Percentiles rank a stretch among this genome's conserved stretches.
phyloP scores from a whole-genome alignment of 257 asterid species.

The Osmanthus fragrans region DNA sequence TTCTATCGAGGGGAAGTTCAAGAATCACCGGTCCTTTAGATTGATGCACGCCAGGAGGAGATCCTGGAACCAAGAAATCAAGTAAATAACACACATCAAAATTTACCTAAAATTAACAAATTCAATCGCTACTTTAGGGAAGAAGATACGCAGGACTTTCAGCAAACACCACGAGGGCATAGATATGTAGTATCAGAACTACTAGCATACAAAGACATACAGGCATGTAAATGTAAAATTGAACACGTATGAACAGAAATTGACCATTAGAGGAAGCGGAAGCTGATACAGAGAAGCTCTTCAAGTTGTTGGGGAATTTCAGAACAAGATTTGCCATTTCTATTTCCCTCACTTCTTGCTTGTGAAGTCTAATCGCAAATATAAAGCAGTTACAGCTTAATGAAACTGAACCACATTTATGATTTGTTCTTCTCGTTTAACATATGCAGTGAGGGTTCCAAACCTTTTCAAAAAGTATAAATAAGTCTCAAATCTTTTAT shows the following conservation, averaged over 20 bases:
- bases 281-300: slow-evolving; percentile 63
- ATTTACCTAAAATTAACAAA: not conserved
- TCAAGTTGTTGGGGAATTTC: slow-evolving; percentile 46
- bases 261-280: slow-evolving; percentile 62
- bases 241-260: not conserved
- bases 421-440: no score
- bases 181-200: no score
- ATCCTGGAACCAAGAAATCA: slow-evolving; percentile 41
- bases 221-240: not conserved
- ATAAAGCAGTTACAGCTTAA: not conserved
- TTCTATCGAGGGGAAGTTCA: slow-evolving; percentile 83
- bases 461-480: no score
- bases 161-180: not conserved
- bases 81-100: not conserved
- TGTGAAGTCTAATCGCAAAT: not conserved
- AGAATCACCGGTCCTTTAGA: slow-evolving; percentile 70
- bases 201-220: not conserved
- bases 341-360: not conserved
- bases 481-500: no score
- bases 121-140: not conserved
- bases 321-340: slow-evolving; percentile 56
- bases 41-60: slow-evolving; percentile 62
- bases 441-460: no score
- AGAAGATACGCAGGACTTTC: not conserved
- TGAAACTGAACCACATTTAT: not conserved